Base-by-base conservation (phyloP, 169 alveolate genomes). In the Eimeria acervulina region DNA sequence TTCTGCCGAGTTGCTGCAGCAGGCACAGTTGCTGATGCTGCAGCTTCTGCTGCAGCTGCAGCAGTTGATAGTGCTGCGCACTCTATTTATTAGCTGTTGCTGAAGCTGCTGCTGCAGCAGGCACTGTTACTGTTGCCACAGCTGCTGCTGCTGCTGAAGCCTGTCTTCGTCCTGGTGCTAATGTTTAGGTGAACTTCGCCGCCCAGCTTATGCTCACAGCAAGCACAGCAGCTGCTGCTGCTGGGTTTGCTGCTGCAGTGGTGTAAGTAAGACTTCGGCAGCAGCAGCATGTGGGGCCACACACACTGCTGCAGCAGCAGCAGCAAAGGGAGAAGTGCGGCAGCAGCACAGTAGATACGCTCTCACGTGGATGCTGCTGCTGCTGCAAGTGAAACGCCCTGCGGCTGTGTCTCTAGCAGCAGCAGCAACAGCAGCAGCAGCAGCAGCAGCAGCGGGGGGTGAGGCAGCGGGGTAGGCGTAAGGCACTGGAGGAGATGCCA, bases 101-200 rank as follows among this genome's bases (percentile, higher is more conserved):
- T 61, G 72, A 8, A 21, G 40, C 80, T 68, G 80, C 26, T 68
- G 80, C 80, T 28, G 80, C 44, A n/a, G 40, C 80, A 10, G 80
- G 42, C 17, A 42, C 80, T 33, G 78, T 47, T 47, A 12, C 55
- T 47, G 55, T 47, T 47, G 55, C 55, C 12, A 12, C 55, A 7
- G 0, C 0, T 51, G 59, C 59, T 51, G 59, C 59, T 51, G 21
- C 59, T 51, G 59, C 15, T 51, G 59, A 12, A 51, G 21, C 0
- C 59, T 51, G n/a, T n/a, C n/a, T n/a, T n/a, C n/a, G n/a, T n/a
- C n/a, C n/a, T n/a, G n/a, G n/a, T n/a, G n/a, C n/a, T n/a, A n/a
- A n/a, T n/a, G n/a, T n/a, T n/a, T n/a, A n/a, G n/a, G n/a, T n/a
- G n/a, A n/a, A n/a, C n/a, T n/a, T n/a, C n/a, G n/a, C n/a, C n/a